Evolutionary conservation across 257 asterid genomes (phyloP).

Genomic region (Pogostemon cablin): DNA sequence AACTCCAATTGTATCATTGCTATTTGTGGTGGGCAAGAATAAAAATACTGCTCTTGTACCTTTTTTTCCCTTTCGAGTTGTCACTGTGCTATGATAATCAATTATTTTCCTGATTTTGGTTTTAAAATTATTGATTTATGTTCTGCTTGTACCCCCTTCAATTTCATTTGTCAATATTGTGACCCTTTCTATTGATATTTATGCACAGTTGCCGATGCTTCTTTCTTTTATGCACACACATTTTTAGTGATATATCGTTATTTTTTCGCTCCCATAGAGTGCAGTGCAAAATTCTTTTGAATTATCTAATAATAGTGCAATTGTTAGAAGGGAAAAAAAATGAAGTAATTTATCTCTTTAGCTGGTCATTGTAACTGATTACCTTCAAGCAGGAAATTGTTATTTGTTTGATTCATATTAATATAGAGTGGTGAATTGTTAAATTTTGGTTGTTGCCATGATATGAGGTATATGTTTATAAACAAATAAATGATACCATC

Average conservation of each 20-base stretch:
- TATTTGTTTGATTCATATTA: background rate
- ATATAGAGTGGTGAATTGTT: background rate
- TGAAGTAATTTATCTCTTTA: background rate
- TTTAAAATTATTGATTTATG: background rate
- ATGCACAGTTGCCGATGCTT: background rate
- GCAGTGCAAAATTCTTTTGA: background rate
- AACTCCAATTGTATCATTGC: background rate
- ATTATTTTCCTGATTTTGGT: background rate
- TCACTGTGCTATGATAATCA: background rate
- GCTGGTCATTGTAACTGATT: background rate
- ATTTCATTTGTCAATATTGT: background rate
- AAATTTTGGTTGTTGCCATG: background rate
- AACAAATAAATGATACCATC: conserved; percentile 40
- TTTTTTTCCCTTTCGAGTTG: background rate
- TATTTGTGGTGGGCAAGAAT: conserved; percentile 1
- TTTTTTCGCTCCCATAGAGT: background rate
- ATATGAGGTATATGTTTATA: background rate
- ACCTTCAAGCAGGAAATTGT: conserved; percentile 3
- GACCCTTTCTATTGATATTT: conserved; percentile 10
- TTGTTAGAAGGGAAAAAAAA: background rate
- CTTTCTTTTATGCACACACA: background rate
- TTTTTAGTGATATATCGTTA: background rate
- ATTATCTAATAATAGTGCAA: background rate
- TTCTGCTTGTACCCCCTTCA: background rate
- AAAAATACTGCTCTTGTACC: background rate